Conservation (phyloP, 2,329 filamentous ascomycete species). For the Alternaria brassicae region DNA sequence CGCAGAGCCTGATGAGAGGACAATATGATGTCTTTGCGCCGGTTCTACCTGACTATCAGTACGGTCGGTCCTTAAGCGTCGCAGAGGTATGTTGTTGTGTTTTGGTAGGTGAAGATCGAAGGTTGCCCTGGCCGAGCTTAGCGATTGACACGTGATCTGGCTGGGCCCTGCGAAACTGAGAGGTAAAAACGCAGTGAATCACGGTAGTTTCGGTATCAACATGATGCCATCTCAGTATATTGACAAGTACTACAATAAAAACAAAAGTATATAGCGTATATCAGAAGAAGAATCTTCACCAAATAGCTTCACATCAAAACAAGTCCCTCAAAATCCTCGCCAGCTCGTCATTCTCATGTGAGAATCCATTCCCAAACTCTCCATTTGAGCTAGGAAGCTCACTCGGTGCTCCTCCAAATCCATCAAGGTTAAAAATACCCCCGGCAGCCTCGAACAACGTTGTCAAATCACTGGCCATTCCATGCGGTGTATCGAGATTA, state of each 20-base stretch:
- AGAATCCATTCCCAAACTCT: constrained; percentile 55
- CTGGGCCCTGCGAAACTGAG: background rate
- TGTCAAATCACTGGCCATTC: constrained; percentile 68
- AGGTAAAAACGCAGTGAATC: background rate
- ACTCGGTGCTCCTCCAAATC: constrained; percentile 41
- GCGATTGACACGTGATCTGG: constrained; percentile 27
- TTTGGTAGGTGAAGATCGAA: constrained; percentile 24
- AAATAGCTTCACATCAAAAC: constrained; percentile 52
- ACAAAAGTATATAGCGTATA: background rate
- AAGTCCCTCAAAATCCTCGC: constrained; percentile 65
- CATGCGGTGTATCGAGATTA: constrained; percentile 60
- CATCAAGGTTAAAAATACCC: constrained; percentile 48
- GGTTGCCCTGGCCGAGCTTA: constrained; percentile 25
- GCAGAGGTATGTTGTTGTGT: constrained; percentile 16
- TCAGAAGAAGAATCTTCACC: background rate
- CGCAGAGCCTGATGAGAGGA: constrained; percentile 12
- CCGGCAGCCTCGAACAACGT: constrained; percentile 70
- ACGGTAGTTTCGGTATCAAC: background rate
- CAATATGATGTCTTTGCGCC: background rate
- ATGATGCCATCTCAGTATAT: background rate
- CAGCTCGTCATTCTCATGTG: constrained; percentile 67
- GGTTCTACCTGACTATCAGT: constrained; percentile 3
- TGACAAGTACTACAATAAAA: background rate
- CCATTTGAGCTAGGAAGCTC: constrained; percentile 49
- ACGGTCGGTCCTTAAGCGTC: constrained; percentile 1